Evolutionary conservation across 108 stramenopile species (phyloP), one percentile per base, ranked within the genome.

Genomic region (Aurantiochytrium sp.): DNA sequence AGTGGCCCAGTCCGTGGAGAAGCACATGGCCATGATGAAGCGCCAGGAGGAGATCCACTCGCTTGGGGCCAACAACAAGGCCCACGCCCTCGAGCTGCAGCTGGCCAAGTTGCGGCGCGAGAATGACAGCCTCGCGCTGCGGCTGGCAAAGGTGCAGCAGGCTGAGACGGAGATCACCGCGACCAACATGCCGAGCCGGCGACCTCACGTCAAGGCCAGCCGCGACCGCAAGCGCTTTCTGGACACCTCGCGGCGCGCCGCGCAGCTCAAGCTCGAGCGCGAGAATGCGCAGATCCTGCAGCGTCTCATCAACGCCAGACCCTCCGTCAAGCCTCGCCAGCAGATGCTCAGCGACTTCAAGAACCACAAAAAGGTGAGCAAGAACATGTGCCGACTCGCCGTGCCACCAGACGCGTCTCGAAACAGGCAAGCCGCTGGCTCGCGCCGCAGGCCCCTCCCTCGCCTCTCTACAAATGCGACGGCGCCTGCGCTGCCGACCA

Each of bases 131-230:
- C 1, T 81, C 21, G 73, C 73, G n/a, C 21, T 30, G 12, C 73
- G 73, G 0, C 73, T 81, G 6, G 73, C 30, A 6, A 81, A 81
- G 45, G 73, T 81, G 24, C 73, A 81, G 45, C n/a, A 81, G n/a
- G 24, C 73, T 6, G 73, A 48, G 24, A 81, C 73, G 24, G 73
- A 81, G 24, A 81, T 81, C 0, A 81, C 73, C 12, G 73, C 73
- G 10, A 81, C 73, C 36, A 81, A 81, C 39, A 22, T 48, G 12
- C 73, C 73, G 6, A 30, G 42, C 19, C 42, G 45, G 32, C 39
- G 45, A 12, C 17, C 42, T 6, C 73, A 81, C 24, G 45, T 81
- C 0, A 41, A 48, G 45, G 27, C 39, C 6, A 41, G 21, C 42
- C 21, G 30, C 21, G 73, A 81, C 12, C 73, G 73, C 24, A 48